Conservation (phyloP, 2,329 filamentous ascomycete genomes). For the Fusarium sp. region DNA sequence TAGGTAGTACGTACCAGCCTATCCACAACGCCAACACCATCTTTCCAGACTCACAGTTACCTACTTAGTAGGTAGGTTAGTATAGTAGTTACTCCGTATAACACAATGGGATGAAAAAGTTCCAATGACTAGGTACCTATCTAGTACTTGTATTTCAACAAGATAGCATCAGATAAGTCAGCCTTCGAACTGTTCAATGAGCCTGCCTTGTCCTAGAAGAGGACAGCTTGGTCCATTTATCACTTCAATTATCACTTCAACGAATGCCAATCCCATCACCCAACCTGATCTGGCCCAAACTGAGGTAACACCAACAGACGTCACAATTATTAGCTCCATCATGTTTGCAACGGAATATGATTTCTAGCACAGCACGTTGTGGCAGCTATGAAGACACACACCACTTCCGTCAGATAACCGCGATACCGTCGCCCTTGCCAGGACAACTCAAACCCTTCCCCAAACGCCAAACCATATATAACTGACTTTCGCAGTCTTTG, state of each 20-base stretch:
- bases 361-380: constrained; percentile 9
- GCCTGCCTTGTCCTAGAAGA: too few species aligned
- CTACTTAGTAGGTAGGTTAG: too few species aligned
- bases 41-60: neutral
- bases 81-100: neutral
- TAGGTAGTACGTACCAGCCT: neutral
- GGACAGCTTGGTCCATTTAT: neutral
- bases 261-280: neutral
- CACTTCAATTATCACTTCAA: neutral
- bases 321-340: constrained; percentile 7
- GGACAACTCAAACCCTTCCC: constrained; percentile 33
- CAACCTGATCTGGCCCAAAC: constrained; percentile 1
- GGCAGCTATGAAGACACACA: constrained; percentile 24
- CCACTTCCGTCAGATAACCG: constrained; percentile 10
- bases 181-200: too few species aligned
- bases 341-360: constrained; percentile 6
- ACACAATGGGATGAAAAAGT: neutral
- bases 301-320: constrained; percentile 13
- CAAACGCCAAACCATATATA: constrained; percentile 41
- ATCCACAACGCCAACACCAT: neutral
- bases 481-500: constrained; percentile 28
- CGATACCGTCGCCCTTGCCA: constrained; percentile 27
- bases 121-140: neutral
- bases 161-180: neutral
- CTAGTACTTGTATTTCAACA: neutral